phyloP scores from a whole-genome alignment of 2,329 filamentous ascomycete species.

The Fusarium floridanum region DNA sequence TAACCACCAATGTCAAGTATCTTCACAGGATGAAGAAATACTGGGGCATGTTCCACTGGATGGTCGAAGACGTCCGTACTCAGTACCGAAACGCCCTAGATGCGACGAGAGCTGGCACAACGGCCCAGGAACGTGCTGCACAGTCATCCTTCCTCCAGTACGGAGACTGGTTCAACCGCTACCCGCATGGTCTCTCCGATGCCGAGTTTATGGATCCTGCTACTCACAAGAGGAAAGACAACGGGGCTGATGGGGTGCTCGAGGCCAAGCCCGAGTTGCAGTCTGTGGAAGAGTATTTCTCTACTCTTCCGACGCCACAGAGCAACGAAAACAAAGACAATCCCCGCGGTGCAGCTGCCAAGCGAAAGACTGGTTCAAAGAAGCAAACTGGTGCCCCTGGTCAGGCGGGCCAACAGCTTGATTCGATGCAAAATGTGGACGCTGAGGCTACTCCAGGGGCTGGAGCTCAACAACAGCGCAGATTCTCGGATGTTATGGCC shows the following conservation, averaged over 20 bases:
- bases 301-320: constrained; percentile 75
- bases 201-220: constrained; percentile 85
- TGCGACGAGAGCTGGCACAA: constrained; percentile 77
- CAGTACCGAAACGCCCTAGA: constrained; percentile 89
- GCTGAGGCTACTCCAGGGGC: constrained; percentile 22
- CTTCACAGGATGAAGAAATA: constrained; percentile 95
- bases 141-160: constrained; percentile 86
- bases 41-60: constrained; percentile 99
- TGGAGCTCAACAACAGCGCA: constrained; percentile 50
- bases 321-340: constrained; percentile 56
- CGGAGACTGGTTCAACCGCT: constrained; percentile 96
- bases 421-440: constrained; percentile 37
- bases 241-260: constrained; percentile 87
- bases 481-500: constrained; percentile 58
- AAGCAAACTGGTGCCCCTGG: constrained; percentile 37
- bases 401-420: constrained; percentile 38
- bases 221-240: constrained; percentile 76
- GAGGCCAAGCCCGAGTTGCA: constrained; percentile 92
- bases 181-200: constrained; percentile 90
- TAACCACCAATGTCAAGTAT: constrained; percentile 90
- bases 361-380: constrained; percentile 57
- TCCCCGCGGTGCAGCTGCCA: constrained; percentile 42
- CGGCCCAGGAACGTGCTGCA: constrained; percentile 60
- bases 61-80: constrained; percentile 91
- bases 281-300: constrained; percentile 95